Conservation (phyloP, 1,284 basidiomycete genomes). For the Puccinia brachypodii region DNA sequence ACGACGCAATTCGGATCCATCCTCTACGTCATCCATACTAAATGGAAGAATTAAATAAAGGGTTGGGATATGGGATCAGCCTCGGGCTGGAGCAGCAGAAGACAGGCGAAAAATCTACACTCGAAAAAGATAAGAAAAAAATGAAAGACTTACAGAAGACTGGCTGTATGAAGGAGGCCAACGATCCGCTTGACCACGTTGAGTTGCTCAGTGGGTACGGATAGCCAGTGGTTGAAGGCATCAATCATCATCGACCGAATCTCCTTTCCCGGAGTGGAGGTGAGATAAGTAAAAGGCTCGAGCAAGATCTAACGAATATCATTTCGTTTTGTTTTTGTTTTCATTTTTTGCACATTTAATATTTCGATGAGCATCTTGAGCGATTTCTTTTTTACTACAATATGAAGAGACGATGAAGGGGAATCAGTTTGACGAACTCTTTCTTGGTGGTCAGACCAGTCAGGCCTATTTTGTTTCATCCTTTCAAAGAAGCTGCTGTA, state of each 20-base stretch:
- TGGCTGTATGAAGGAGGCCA: slow-evolving; percentile 90
- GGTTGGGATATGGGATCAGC: background rate
- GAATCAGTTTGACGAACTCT: background rate
- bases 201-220: slow-evolving; percentile 73
- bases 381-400: background rate
- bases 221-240: slow-evolving; percentile 91
- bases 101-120: background rate
- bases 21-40: slow-evolving; percentile 97
- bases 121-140: background rate
- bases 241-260: slow-evolving; percentile 84
- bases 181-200: slow-evolving; percentile 75
- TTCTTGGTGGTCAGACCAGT: background rate
- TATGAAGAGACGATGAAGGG: background rate
- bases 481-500: slow-evolving; percentile 23
- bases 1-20: slow-evolving; percentile 83
- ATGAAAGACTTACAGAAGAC: slow-evolving; percentile 67
- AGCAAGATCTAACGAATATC: slow-evolving; percentile 64
- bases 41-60: background rate
- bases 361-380: background rate
- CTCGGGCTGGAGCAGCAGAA: background rate
- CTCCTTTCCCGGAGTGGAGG: slow-evolving; percentile 86
- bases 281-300: slow-evolving; percentile 87
- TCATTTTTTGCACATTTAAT: no score
- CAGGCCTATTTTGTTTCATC: slow-evolving; percentile 1
- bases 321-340: background rate